These are phyloP conservation scores for Dorcoceras hygrometricum DNA, from an alignment of 257 asterid genomes.

Conservation along the genomic window DNA sequence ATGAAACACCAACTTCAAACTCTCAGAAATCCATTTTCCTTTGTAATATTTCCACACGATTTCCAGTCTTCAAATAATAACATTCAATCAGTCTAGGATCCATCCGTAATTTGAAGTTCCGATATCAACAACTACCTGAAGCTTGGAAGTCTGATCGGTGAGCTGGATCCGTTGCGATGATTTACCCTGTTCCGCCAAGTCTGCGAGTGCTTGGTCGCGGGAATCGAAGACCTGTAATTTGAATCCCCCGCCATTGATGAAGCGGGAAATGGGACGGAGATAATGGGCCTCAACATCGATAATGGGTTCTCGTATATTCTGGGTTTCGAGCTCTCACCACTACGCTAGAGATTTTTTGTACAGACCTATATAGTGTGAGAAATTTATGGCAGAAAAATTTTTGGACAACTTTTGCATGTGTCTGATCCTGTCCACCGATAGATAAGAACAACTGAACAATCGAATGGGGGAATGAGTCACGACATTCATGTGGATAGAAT, in stretches of 20 bases:
- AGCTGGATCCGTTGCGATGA: conserved; percentile 4
- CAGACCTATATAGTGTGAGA: too few relatives aligned
- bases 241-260: not conserved
- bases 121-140: conserved; percentile 32
- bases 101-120: too few relatives aligned
- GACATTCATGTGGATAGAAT: not conserved
- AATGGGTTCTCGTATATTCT: too few relatives aligned
- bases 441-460: not conserved
- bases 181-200: not conserved
- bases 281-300: not conserved
- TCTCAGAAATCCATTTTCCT: too few relatives aligned
- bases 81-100: too few relatives aligned
- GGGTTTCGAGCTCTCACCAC: not conserved
- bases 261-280: not conserved
- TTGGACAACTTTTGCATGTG: too few relatives aligned
- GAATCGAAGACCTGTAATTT: not conserved
- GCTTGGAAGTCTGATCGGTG: conserved; percentile 33
- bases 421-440: not conserved
- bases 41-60: too few relatives aligned
- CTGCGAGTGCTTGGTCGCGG: not conserved
- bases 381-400: too few relatives aligned
- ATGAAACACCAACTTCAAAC: too few relatives aligned
- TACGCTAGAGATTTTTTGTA: too few relatives aligned
- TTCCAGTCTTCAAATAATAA: too few relatives aligned
- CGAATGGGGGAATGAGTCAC: not conserved